phyloP scores from a whole-genome alignment of 768 basidiomycete genomes.

The Rhodotorula sphaerocarpa region DNA sequence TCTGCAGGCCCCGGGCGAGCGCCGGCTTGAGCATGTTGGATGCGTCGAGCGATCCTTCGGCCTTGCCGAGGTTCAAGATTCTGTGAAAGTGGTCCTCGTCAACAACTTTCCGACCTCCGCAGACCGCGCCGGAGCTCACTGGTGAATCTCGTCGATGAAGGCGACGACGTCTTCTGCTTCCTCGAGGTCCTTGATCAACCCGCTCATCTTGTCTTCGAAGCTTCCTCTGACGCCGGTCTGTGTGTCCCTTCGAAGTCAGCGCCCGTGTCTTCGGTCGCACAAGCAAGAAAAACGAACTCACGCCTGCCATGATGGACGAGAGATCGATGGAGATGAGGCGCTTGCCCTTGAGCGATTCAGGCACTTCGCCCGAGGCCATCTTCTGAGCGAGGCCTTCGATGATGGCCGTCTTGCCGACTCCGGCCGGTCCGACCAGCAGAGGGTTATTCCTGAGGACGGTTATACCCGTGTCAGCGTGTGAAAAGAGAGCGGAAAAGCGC shows the following conservation, averaged over 20 bases:
- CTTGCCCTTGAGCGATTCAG: conserved; percentile 55
- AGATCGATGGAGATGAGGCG: conserved; percentile 29
- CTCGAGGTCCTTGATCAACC: conserved; percentile 76
- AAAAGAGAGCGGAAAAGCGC: neutral
- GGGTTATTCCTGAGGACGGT: conserved; percentile 70
- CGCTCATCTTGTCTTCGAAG: conserved; percentile 87
- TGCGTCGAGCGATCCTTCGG: conserved; percentile 86
- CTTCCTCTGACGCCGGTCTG: conserved; percentile 25
- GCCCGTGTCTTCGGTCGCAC: conserved; percentile 71
- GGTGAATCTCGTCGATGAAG: conserved; percentile 67
- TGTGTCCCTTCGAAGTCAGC: too few species aligned
- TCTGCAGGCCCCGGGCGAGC: conserved; percentile 54
- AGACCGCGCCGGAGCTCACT: too few species aligned
- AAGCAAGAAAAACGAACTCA: conserved; percentile 46
- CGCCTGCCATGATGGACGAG: conserved; percentile 12
- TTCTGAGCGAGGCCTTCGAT: conserved; percentile 92
- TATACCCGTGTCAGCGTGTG: neutral
- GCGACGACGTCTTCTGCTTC: conserved; percentile 76
- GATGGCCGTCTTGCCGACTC: conserved; percentile 69
- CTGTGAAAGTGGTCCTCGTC: too few species aligned
- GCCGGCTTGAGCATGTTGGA: conserved; percentile 40
- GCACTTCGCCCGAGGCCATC: conserved; percentile 85
- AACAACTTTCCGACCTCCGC: too few species aligned
- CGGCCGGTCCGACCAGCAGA: conserved; percentile 66
- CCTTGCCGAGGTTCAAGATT: conserved; percentile 80